A percentile compares a stretch with the other conserved stretches of the same genome.
These are phyloP conservation scores for Globomyces sp. DNA, from an alignment of 371 early-diverging fungal genomes.

Conservation along the genomic window DNA sequence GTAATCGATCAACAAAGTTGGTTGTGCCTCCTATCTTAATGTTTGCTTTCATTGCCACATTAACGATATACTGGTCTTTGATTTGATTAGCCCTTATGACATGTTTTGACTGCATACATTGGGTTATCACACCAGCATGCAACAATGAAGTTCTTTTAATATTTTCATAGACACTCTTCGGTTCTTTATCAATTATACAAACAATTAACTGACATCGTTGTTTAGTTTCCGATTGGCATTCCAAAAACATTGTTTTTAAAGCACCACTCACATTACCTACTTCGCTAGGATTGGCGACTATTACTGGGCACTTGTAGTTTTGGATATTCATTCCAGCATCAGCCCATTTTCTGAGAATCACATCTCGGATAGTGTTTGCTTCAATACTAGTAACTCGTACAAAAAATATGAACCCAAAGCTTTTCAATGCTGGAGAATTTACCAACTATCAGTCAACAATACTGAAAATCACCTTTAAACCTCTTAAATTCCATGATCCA, in stretches of 20 bases:
- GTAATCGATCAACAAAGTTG: conserved; percentile 27
- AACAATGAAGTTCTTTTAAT: conserved; percentile 88
- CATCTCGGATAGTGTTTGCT: conserved; percentile 20
- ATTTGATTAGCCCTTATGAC: conserved; percentile 15
- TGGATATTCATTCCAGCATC: conserved; percentile 52
- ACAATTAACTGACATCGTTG: conserved; percentile 64
- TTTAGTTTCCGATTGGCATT: conserved; percentile 41
- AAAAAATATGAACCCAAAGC: conserved; percentile 28
- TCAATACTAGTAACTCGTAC: conserved; percentile 12
- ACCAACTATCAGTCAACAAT: conserved; percentile 9
- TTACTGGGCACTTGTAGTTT: conserved; percentile 49
- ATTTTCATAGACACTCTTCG: conserved; percentile 67
- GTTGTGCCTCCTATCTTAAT: conserved; percentile 46
- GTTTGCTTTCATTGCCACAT: conserved; percentile 39
- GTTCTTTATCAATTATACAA: conserved; percentile 70
- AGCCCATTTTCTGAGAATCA: conserved; percentile 23
- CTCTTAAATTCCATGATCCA: conserved; percentile 25
- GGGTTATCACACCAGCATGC: conserved; percentile 74
- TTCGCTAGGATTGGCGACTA: conserved; percentile 50
- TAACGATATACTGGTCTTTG: conserved; percentile 55
- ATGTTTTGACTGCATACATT: conserved; percentile 77
- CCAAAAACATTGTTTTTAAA: conserved; percentile 61
- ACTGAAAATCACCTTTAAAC: background rate
- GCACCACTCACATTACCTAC: conserved; percentile 47
- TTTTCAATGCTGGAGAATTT: conserved; percentile 12